Evolutionary conservation across 768 basidiomycete species (phyloP).

Genomic region (Agrocybe pediades): DNA sequence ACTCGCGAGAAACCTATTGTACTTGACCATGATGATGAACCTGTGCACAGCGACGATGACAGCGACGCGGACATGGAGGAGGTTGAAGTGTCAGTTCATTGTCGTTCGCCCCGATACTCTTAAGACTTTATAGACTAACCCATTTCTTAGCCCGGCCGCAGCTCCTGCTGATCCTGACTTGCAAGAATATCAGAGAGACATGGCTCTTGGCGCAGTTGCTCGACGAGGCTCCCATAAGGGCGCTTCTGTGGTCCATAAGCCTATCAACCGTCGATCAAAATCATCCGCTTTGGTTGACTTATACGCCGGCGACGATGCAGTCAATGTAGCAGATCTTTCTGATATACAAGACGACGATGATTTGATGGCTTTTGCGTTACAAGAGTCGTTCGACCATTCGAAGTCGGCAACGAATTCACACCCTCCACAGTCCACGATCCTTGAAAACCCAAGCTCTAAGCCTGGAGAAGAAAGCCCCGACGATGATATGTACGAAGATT

Average conservation of each 20-base stretch:
- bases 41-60: constrained; percentile 47
- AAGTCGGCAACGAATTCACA: neutral
- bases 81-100: constrained; percentile 59
- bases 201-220: constrained; percentile 63
- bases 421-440: neutral
- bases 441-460: neutral
- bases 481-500: constrained; percentile 42
- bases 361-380: constrained; percentile 23
- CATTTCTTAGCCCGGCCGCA: constrained; percentile 22
- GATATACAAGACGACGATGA: constrained; percentile 21
- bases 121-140: constrained; percentile 24
- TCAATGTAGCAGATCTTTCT: neutral
- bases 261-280: constrained; percentile 34
- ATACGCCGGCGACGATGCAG: constrained; percentile 15
- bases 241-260: constrained; percentile 25
- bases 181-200: constrained; percentile 58
- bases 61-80: constrained; percentile 82
- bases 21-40: constrained; percentile 65
- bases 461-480: neutral
- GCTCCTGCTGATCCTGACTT: constrained; percentile 61
- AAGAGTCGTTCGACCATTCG: constrained; percentile 21
- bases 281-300: constrained; percentile 52
- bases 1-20: constrained; percentile 84
- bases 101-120: too few relatives aligned
- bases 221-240: constrained; percentile 44